phyloP scores from a whole-genome alignment of 108 stramenopile species.

The Epipyxis sp. region DNA sequence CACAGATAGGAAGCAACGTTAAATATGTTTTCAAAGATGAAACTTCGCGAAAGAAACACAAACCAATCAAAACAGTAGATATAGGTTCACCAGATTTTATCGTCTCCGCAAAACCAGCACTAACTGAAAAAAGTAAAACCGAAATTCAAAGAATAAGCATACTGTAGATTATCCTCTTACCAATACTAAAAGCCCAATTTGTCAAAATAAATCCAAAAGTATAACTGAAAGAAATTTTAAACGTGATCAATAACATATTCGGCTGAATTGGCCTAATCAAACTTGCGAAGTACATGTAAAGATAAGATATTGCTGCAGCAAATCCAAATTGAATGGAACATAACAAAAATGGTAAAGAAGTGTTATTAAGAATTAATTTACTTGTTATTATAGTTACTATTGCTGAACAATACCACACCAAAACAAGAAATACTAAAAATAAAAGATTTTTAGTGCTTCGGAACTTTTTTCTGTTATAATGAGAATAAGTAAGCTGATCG shows the following conservation, averaged over 20 bases:
- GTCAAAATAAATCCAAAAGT: constrained; percentile 31
- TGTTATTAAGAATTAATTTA: neutral
- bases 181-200: constrained; percentile 30
- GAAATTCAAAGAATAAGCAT: neutral
- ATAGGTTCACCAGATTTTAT: constrained; percentile 28
- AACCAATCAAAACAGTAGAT: constrained; percentile 22
- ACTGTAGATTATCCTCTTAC: neutral
- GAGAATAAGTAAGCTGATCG: no score
- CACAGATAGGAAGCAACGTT: constrained; percentile 15
- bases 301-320: neutral
- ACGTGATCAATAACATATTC: neutral
- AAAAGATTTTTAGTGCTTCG: neutral
- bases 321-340: constrained; percentile 14
- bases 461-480: neutral
- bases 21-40: neutral
- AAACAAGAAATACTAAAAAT: neutral
- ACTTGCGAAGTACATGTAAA: neutral
- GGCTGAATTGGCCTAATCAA: neutral
- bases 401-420: constrained; percentile 25
- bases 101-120: constrained; percentile 25
- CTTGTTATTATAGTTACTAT: constrained; percentile 18
- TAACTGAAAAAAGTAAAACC: neutral
- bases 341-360: neutral
- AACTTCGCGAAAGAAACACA: neutral
- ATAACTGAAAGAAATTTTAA: constrained; percentile 1